A percentile compares a stretch with the other conserved stretches of the same genome.
Conservation (phyloP, 2,329 filamentous ascomycete species). For the Pseudogymnoascus sp. region DNA sequence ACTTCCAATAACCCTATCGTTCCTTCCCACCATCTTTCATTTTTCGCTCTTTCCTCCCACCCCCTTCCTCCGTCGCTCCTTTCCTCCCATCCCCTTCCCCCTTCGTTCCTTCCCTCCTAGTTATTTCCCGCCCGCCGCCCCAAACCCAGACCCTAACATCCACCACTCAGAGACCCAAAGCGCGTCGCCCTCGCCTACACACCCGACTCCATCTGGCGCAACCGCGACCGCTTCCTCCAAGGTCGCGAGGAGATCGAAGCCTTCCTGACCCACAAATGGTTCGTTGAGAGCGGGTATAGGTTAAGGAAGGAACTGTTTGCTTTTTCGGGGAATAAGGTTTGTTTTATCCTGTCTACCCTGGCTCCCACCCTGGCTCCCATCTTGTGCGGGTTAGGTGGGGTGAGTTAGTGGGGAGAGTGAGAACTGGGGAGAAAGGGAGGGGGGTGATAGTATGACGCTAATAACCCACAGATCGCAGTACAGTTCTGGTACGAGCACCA, state of each 20-base stretch:
- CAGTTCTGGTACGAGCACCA: slow-evolving; percentile 77
- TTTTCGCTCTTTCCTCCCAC: neutral
- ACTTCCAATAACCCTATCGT: neutral
- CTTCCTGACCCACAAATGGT: slow-evolving; percentile 68
- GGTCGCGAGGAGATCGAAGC: slow-evolving; percentile 59
- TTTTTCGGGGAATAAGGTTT: slow-evolving; percentile 56
- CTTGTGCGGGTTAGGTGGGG: neutral
- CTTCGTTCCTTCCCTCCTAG: neutral
- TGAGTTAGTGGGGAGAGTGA: neutral
- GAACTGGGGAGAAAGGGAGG: neutral
- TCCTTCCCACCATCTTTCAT: neutral
- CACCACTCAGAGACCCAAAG: neutral
- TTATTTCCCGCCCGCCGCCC: neutral
- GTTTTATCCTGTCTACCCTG: neutral
- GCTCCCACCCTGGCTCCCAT: neutral
- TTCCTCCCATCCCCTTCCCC: neutral
- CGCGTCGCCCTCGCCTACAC: slow-evolving; percentile 52
- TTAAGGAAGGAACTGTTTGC: slow-evolving; percentile 79
- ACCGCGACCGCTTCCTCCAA: slow-evolving; percentile 59
- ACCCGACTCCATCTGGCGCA: slow-evolving; percentile 69
- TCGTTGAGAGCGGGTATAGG: slow-evolving; percentile 59
- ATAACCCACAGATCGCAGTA: slow-evolving; percentile 59
- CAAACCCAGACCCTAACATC: neutral
- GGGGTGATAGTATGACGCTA: too few relatives aligned
- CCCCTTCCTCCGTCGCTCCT: neutral